These are phyloP conservation scores for Leishmania braziliensis DNA, from an alignment of 208 protist genomes.

Conservation along the genomic window DNA sequence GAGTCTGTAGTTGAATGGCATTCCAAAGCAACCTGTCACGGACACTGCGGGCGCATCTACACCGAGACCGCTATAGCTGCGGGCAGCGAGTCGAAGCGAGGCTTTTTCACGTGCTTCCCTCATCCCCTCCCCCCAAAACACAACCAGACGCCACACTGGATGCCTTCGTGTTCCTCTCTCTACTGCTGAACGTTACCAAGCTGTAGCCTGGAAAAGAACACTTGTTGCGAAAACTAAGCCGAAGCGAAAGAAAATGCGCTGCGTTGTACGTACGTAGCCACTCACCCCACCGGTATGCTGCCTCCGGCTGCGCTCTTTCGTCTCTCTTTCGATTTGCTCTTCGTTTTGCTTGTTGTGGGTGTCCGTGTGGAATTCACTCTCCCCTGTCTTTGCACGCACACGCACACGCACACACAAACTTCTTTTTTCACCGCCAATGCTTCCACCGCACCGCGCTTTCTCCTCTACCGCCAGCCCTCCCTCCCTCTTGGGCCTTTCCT, in stretches of 20 bases:
- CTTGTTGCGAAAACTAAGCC: not conserved
- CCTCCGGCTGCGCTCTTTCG: not conserved
- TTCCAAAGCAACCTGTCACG: not conserved
- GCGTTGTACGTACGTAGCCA: not conserved
- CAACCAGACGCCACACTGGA: not conserved
- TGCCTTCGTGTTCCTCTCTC: not conserved
- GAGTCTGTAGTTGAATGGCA: not conserved
- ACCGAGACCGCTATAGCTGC: not conserved
- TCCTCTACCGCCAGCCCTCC: not conserved
- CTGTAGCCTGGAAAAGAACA: not conserved
- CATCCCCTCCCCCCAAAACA: not conserved
- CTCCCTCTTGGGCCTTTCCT: not conserved
- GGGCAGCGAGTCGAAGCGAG: not conserved
- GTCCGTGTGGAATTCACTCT: not conserved
- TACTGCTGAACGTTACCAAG: not conserved
- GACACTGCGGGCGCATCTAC: not conserved
- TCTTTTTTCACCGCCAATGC: not conserved
- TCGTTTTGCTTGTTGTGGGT: not conserved
- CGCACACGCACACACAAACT: not conserved
- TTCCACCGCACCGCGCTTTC: too few relatives aligned
- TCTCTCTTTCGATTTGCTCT: not conserved
- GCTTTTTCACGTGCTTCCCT: not conserved
- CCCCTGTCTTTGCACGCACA: not conserved
- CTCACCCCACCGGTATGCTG: not conserved
- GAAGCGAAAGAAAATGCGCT: not conserved